Conservation (phyloP, 2,329 filamentous ascomycete species). For the Ophiostoma ulmi region DNA sequence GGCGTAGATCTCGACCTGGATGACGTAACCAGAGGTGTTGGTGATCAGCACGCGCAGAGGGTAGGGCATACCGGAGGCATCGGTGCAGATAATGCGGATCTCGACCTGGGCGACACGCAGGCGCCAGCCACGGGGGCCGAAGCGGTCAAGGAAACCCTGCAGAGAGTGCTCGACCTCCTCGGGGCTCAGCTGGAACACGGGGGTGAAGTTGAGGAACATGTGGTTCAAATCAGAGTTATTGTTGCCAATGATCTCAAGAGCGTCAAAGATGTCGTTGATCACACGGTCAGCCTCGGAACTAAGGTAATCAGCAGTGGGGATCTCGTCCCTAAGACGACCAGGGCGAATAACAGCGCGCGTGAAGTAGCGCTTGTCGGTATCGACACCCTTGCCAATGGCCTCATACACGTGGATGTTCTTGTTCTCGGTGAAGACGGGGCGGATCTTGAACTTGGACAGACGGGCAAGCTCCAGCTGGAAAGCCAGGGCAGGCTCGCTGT, state of each 20-base stretch:
- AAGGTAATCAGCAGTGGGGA: conserved; percentile 96
- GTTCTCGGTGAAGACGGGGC: conserved; percentile 97
- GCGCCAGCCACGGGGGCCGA: conserved; percentile 90
- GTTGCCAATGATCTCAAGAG: conserved; percentile 96
- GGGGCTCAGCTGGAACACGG: conserved; percentile 87
- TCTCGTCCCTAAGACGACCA: conserved; percentile 90
- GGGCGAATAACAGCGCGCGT: conserved; percentile 92
- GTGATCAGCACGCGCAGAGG: conserved; percentile 94
- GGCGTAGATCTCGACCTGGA: conserved; percentile 94
- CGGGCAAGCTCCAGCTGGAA: conserved; percentile 97
- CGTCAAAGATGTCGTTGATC: conserved; percentile 96
- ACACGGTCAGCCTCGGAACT: conserved; percentile 94
- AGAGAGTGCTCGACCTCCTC: conserved; percentile 88
- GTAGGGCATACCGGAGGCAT: conserved; percentile 76
- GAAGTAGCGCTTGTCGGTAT: conserved; percentile 98
- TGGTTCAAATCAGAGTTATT: conserved; percentile 99
- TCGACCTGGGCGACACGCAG: conserved; percentile 95
- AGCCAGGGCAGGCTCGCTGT: conserved; percentile 90
- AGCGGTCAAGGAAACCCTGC: conserved; percentile 91
- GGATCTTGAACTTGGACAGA: conserved; percentile 95
- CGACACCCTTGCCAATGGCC: conserved; percentile 86
- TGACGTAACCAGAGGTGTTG: conserved; percentile 97
- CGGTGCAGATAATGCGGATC: conserved; percentile 97
- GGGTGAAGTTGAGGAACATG: conserved; percentile 99
- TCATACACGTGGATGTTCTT: conserved; percentile 99